phyloP scores from a whole-genome alignment of 1,284 basidiomycete species.

The Fomitopsis betulina region DNA sequence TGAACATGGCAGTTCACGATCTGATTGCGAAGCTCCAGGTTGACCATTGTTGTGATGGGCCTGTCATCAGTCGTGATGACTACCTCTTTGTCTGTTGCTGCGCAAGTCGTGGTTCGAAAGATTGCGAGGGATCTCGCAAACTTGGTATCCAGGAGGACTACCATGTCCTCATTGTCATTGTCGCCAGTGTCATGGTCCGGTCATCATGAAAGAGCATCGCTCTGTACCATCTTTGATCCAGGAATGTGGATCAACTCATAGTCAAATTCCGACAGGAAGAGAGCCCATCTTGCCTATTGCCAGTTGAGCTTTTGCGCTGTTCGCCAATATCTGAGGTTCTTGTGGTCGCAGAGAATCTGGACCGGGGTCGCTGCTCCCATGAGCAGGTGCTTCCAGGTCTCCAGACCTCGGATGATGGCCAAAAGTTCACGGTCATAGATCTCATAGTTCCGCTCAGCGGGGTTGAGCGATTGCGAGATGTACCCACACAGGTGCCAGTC shows the following conservation, averaged over 20 bases:
- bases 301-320: constrained; percentile 31
- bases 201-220: constrained; percentile 37
- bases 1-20: too few relatives aligned
- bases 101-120: background rate
- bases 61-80: background rate
- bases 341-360: too few relatives aligned
- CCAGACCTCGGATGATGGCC: constrained; percentile 26
- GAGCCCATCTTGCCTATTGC: constrained; percentile 37
- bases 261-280: too few relatives aligned
- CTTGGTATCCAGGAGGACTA: constrained; percentile 24
- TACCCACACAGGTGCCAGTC: constrained; percentile 10
- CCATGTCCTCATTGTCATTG: constrained; percentile 27
- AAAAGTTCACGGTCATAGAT: constrained; percentile 38
- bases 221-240: constrained; percentile 26
- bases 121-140: background rate
- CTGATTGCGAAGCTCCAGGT: too few relatives aligned
- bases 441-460: too few relatives aligned
- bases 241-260: constrained; percentile 35
- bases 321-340: constrained; percentile 38
- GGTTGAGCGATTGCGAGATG: too few relatives aligned
- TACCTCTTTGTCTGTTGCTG: background rate
- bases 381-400: constrained; percentile 30
- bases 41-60: too few relatives aligned
- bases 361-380: constrained; percentile 17
- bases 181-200: constrained; percentile 28